Base-by-base conservation (phyloP, 805 yeast genomes). In the Saturnispora saitoi region DNA sequence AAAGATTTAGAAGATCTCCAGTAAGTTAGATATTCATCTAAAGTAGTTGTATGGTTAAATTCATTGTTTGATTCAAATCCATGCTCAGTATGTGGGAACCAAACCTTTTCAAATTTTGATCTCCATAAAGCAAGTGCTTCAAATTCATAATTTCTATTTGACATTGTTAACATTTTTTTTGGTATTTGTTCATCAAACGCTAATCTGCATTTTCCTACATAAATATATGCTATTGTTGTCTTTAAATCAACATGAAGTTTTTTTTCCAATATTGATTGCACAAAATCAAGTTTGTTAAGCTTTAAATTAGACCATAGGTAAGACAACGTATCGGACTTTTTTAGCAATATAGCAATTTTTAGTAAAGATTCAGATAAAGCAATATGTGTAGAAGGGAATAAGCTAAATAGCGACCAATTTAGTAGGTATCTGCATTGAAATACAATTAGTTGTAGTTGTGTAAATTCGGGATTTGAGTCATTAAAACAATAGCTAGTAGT, bases 371-470 rank as follows among this genome's bases (percentile, higher is more conserved):
- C 60, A 2, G 68, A 55, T 15, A 66, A 40, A 3, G 55, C 39
- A 0, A 58, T 34, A 43, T 65, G 70, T 11, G 65, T 44, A 1
- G 50, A 36, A 1, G 60, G 55, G 24, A 65, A 61, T 20, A 53
- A 55, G 1, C 43, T 14, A 10, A 66, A 48, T 9, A 62, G 41
- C 1, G 62, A 48, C 66, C 67, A 65, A 32, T 58, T 62, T 4
- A 66, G 49, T 9, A 65, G 43, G 4, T 60, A 60, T 42, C 54
- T 57, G 34, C 62, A 56, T 42, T 58, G 58, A 3, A 49, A 47
- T 1, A 58, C 24, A 1, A 54, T 46, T 12, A 54, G 45, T 22
- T 55, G 58, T 14, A 61, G n/a, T 10, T 55, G 52, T 19, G 50
- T 51, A 15, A 52, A 44, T 14, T 51, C 58, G n/a, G 36, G 39